Evolutionary conservation across 225 moss, liverwort and hornwort species (phyloP).

Genomic region (Straminergon stramineum): DNA sequence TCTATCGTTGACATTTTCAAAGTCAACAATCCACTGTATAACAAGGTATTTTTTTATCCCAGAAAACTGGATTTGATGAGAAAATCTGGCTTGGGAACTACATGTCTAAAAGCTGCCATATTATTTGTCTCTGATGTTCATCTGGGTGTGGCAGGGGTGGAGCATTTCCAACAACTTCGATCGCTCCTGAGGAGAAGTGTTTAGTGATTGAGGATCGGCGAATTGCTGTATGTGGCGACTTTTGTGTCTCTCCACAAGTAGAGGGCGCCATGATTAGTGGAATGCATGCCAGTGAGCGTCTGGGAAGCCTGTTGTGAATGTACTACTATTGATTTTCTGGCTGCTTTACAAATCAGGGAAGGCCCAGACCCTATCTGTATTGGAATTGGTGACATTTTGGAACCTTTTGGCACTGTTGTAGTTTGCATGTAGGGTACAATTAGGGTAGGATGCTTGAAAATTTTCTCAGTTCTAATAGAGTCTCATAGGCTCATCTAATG

Average conservation of each 20-base stretch:
- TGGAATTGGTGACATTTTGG: background rate
- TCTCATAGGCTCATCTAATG: background rate
- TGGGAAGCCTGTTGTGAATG: constrained; percentile 16
- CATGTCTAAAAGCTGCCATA: background rate
- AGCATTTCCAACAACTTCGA: constrained; percentile 62
- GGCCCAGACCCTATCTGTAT: background rate
- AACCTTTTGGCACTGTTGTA: background rate
- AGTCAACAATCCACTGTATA: background rate
- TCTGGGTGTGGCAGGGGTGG: constrained; percentile 60
- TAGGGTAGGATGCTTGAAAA: background rate
- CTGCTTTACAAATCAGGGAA: background rate
- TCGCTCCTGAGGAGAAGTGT: constrained; percentile 55
- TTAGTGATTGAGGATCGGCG: constrained; percentile 31
- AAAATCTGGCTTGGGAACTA: background rate
- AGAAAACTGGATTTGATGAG: background rate
- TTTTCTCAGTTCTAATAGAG: no score
- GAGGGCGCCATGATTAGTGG: constrained; percentile 83
- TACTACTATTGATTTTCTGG: background rate
- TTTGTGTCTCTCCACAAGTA: constrained; percentile 59
- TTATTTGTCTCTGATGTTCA: background rate
- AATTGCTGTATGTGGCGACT: constrained; percentile 77
- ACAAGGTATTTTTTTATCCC: background rate
- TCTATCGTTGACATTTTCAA: background rate
- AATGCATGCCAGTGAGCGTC: constrained; percentile 44
- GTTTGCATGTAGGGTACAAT: background rate